Evolutionary conservation across 345 rosid genomes (phyloP).

Genomic region (Eucalyptus rudis): DNA sequence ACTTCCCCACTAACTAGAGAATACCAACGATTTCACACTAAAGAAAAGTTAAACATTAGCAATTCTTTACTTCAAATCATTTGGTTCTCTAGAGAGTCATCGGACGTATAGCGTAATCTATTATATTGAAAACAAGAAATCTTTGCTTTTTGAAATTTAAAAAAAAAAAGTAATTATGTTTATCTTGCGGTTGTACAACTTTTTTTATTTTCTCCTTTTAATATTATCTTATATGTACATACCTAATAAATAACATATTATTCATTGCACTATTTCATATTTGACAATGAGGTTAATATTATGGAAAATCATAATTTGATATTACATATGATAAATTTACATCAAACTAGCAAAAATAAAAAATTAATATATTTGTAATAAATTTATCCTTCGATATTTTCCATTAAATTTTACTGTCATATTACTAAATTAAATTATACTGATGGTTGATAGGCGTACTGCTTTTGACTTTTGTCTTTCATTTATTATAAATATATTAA

Average conservation of each 20-base stretch:
- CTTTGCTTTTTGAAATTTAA: not conserved
- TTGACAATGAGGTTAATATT: rapidly evolving
- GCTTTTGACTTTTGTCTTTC: rapidly evolving
- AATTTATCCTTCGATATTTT: rapidly evolving
- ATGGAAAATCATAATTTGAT: rapidly evolving
- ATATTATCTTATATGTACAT: not conserved
- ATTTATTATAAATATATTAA: no score
- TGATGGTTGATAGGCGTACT: rapidly evolving
- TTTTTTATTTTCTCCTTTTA: not conserved
- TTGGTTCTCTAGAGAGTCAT: no score
- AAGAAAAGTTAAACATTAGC: rapidly evolving
- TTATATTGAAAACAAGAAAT: not conserved
- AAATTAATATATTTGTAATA: rapidly evolving
- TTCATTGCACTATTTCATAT: not conserved
- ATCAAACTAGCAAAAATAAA: rapidly evolving
- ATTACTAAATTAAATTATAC: no score
- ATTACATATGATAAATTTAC: rapidly evolving
- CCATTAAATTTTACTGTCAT: rapidly evolving
- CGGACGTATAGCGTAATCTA: rapidly evolving
- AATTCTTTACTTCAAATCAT: no score
- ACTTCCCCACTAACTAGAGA: no score
- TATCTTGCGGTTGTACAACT: rapidly evolving
- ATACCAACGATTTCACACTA: no score
- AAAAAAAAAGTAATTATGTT: rapidly evolving
- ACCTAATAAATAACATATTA: not conserved